These are phyloP conservation scores for Tetrahymena borealis DNA, from an alignment of 73 alveolate genomes.

Conservation along the genomic window DNA sequence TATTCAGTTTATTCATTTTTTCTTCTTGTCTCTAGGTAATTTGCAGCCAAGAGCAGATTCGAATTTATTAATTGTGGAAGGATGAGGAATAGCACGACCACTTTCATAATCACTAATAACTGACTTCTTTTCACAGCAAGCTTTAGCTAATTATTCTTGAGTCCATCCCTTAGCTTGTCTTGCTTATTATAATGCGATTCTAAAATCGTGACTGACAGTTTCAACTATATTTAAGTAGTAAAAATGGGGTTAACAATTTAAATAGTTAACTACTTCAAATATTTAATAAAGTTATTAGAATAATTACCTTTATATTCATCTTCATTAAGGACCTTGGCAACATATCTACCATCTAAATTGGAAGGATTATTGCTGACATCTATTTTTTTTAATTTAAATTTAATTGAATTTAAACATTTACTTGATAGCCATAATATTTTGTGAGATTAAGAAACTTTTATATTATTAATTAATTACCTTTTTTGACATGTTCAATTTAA, in stretches of 20 bases:
- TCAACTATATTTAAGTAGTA: neutral
- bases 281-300: neutral
- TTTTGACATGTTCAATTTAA: neutral
- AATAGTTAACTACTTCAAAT: too few relatives aligned
- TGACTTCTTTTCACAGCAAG: constrained; percentile 78
- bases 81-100: constrained; percentile 76
- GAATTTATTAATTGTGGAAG: constrained; percentile 64
- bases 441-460: neutral
- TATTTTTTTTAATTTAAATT: neutral
- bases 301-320: neutral
- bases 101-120: constrained; percentile 72
- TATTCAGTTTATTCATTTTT: constrained; percentile 6
- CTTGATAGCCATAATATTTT: too few relatives aligned
- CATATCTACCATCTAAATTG: neutral
- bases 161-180: constrained; percentile 73
- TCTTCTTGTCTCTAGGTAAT: constrained; percentile 55
- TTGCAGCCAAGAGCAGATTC: constrained; percentile 74
- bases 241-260: too few relatives aligned
- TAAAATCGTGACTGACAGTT: constrained; percentile 48
- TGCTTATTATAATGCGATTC: constrained; percentile 68
- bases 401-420: neutral
- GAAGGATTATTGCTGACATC: neutral
- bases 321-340: neutral
- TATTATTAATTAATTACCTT: neutral
- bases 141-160: constrained; percentile 86